A percentile compares a stretch with the other conserved stretches of the same genome.
These are phyloP conservation scores for Phytophthora pini DNA, from an alignment of 352 stramenopile genomes.

Conservation along the genomic window DNA sequence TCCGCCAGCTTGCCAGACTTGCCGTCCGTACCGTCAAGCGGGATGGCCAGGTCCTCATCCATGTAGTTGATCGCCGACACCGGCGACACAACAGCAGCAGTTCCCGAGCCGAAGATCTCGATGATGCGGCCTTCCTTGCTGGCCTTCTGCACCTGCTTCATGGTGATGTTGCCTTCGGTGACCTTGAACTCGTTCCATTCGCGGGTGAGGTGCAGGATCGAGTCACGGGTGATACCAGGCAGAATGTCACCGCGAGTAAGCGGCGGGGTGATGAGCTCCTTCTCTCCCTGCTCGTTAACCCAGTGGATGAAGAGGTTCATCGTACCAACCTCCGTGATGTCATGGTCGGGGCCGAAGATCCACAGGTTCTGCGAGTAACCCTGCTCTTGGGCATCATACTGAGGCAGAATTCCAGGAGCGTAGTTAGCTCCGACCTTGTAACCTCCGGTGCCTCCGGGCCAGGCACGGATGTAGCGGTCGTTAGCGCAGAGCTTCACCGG, in stretches of 20 bases:
- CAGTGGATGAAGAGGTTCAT: slow-evolving; percentile 99
- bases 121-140: slow-evolving; percentile 89
- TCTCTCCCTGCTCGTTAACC: slow-evolving; percentile 91
- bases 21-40: slow-evolving; percentile 81
- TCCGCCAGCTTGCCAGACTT: slow-evolving; percentile 89
- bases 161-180: slow-evolving; percentile 93
- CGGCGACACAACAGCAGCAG: slow-evolving; percentile 94
- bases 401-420: slow-evolving; percentile 91
- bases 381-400: slow-evolving; percentile 84
- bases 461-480: slow-evolving; percentile 94
- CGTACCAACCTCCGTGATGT: slow-evolving; percentile 91
- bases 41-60: slow-evolving; percentile 92
- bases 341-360: slow-evolving; percentile 95
- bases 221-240: slow-evolving; percentile 96
- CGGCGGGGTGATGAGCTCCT: slow-evolving; percentile 96
- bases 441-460: slow-evolving; percentile 94
- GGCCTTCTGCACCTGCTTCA: slow-evolving; percentile 95
- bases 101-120: slow-evolving; percentile 97
- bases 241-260: slow-evolving; percentile 96
- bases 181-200: slow-evolving; percentile 96
- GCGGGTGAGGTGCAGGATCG: slow-evolving; percentile 93
- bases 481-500: slow-evolving; percentile 92
- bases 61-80: slow-evolving; percentile 96
- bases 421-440: slow-evolving; percentile 96
- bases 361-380: slow-evolving; percentile 95